Evolutionary conservation across 169 alveolate genomes (phyloP), one percentile per base, ranked within the genome.

Genomic region (Plasmodium cynomolgi): DNA sequence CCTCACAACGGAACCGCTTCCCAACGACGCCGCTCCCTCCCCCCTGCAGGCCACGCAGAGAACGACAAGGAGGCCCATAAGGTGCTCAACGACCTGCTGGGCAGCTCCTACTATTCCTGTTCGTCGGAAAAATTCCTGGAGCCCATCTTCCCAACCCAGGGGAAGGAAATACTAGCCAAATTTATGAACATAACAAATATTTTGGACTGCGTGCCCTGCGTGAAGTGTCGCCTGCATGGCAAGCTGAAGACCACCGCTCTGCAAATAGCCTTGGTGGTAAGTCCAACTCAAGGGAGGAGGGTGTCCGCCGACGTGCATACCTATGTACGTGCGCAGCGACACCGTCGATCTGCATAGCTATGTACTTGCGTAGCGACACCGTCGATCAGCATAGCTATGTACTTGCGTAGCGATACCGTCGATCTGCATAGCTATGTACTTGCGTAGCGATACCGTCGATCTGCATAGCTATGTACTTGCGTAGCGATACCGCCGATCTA

Each of bases 161-260:
- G 93, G 39, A 85, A 85, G 62, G 93, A 85, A 34, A 85, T 85
- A 31, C 80, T 92, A 34, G 74, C 93, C n/a, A 92, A 82, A 5
- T 92, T 81, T 73, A 71, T 83, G 79, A 92, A 92, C 23, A 92
- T 84, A 54, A 71, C 91, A 0, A 92, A 74, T 8, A 81, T 80
- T 41, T 44, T 83, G 7, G 95, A 91, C 56, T 98, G 99, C 91
- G 98, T 98, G 5, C 97, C 98, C 29, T 98, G 99, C 86, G 99
- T 98, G 50, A 98, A 98, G 92, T 98, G 99, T 84, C 95, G 98
- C 37, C 93, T 98, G 81, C 99, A 98, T 84, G 99, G 99, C 26
- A 98, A 97, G 93, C 84, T 98, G 54, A 97, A 98, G 93, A 95
- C 98, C 44, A 96, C 98, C 11, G 99, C 99, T 0, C 95, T 98